Evolutionary conservation across 2,329 filamentous ascomycete species (phyloP).

Genomic region (Botryotinia calthae): DNA sequence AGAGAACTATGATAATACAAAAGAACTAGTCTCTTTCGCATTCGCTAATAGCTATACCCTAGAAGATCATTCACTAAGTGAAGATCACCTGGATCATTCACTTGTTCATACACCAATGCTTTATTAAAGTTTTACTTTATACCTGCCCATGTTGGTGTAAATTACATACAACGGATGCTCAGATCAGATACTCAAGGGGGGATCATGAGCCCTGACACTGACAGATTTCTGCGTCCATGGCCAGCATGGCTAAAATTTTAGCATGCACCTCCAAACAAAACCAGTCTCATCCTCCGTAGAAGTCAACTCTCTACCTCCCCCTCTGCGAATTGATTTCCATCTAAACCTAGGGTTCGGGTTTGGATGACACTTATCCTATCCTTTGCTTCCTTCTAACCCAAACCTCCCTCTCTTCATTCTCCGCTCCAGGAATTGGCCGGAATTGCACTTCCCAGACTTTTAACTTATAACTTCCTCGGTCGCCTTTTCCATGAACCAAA

Average conservation of each 20-base stretch:
- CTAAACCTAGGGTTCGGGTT: conserved; percentile 13
- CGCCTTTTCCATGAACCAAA: conserved; percentile 58
- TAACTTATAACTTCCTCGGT: conserved; percentile 61
- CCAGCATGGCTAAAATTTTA: not conserved
- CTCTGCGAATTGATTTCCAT: not conserved
- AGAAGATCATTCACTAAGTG: too few species aligned
- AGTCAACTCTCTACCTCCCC: not conserved
- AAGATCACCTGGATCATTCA: too few species aligned
- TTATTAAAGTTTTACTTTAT: not conserved
- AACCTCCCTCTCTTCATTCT: conserved; percentile 23
- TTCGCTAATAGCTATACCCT: too few species aligned
- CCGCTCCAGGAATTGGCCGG: conserved; percentile 35
- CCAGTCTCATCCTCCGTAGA: not conserved
- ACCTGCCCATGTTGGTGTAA: not conserved
- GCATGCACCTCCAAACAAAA: not conserved
- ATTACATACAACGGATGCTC: not conserved
- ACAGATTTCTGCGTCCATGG: not conserved
- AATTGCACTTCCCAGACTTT: conserved; percentile 63
- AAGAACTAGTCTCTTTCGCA: too few species aligned
- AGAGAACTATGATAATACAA: too few species aligned
- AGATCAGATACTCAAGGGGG: not conserved
- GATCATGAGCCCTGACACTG: not conserved
- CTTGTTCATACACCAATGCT: too few species aligned
- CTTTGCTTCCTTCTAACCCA: conserved; percentile 30
- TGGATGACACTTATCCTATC: conserved; percentile 23